These are phyloP conservation scores for Barnettozyma hawaiiensis DNA, from an alignment of 1,139 yeast species.

Conservation along the genomic window DNA sequence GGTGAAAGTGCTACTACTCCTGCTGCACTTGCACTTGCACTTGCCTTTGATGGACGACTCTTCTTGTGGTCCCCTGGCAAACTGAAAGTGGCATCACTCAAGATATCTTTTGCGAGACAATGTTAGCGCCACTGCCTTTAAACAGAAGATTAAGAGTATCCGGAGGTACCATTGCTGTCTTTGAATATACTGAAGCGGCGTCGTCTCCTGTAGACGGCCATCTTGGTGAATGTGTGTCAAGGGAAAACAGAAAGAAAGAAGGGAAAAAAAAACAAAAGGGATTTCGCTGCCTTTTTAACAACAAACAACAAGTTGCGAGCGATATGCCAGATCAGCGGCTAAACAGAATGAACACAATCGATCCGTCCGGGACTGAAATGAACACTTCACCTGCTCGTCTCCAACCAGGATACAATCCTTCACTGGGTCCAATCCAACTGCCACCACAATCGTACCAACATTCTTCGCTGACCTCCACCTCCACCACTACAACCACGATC, in stretches of 20 bases:
- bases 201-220: constrained; percentile 19
- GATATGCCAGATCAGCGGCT: neutral
- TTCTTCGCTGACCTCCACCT: too few relatives aligned
- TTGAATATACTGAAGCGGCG: constrained; percentile 20
- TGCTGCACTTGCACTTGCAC: too few relatives aligned
- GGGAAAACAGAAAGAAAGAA: neutral
- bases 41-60: neutral
- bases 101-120: constrained; percentile 2
- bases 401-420: constrained; percentile 24
- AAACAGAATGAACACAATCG: constrained; percentile 19
- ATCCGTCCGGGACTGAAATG: constrained; percentile 21
- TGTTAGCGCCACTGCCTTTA: too few relatives aligned
- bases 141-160: neutral
- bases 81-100: constrained; percentile 16
- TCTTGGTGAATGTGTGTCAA: neutral
- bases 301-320: neutral
- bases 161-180: constrained; percentile 12
- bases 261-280: neutral
- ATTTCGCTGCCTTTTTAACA: neutral
- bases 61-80: constrained; percentile 9
- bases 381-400: constrained; percentile 6
- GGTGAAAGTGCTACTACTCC: neutral
- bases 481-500: too few relatives aligned
- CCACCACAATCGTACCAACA: constrained; percentile 17
- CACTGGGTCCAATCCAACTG: constrained; percentile 26